These are phyloP conservation scores for Tremellales sp. DNA, from an alignment of 1,284 basidiomycete genomes.

Conservation along the genomic window DNA sequence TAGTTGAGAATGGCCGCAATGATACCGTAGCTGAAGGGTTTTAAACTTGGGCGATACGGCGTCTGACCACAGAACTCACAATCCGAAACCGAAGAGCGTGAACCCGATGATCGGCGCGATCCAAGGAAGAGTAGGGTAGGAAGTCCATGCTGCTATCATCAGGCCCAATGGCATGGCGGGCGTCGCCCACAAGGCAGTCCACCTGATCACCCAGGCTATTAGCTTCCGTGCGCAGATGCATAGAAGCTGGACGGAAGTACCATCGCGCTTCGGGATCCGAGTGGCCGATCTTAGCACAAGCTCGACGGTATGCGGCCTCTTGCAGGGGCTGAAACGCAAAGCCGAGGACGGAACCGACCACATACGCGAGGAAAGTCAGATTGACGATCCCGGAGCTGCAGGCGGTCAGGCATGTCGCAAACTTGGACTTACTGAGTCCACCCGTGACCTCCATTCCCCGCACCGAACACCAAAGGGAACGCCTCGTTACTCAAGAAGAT, in stretches of 20 bases:
- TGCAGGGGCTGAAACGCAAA: slow-evolving; percentile 27
- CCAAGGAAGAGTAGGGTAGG: slow-evolving; percentile 23
- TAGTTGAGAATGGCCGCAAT: slow-evolving; percentile 31
- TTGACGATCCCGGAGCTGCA: slow-evolving; percentile 28
- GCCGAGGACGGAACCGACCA: slow-evolving; percentile 28
- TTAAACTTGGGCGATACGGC: neutral
- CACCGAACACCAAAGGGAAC: slow-evolving; percentile 34
- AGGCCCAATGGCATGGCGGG: slow-evolving; percentile 33
- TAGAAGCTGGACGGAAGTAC: too few relatives aligned
- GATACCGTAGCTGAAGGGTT: slow-evolving; percentile 20
- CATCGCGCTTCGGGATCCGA: slow-evolving; percentile 33
- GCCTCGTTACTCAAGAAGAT: slow-evolving; percentile 40
- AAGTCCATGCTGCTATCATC: slow-evolving; percentile 40
- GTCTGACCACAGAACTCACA: slow-evolving; percentile 15
- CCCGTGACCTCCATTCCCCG: slow-evolving; percentile 28
- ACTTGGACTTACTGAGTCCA: slow-evolving; percentile 26
- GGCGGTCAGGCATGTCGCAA: neutral
- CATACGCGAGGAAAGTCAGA: slow-evolving; percentile 31
- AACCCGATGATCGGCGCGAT: slow-evolving; percentile 36
- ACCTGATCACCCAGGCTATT: too few relatives aligned
- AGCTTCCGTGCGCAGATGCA: too few relatives aligned
- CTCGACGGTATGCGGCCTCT: slow-evolving; percentile 24
- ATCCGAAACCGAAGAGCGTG: slow-evolving; percentile 34
- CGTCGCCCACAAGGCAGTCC: slow-evolving; percentile 27
- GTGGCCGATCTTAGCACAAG: slow-evolving; percentile 10